phyloP scores from a whole-genome alignment of 192 early-diverging fungal genomes.

The Bifiguratus adelaidae region DNA sequence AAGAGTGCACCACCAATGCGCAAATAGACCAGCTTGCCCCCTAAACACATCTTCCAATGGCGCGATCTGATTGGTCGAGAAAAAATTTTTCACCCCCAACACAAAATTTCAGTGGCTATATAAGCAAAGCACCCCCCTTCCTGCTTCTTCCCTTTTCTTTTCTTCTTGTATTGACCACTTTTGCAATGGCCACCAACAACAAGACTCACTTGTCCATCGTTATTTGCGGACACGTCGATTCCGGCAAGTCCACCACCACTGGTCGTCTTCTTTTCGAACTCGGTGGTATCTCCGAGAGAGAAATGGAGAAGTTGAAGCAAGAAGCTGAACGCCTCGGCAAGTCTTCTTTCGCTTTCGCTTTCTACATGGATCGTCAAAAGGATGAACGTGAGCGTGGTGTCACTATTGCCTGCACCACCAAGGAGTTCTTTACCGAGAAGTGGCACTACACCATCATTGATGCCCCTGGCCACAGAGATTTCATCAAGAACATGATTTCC shows the following conservation, averaged over 20 bases:
- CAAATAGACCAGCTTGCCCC: too few species aligned
- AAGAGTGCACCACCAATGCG: too few species aligned
- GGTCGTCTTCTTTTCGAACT: slow-evolving; percentile 99
- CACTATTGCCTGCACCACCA: slow-evolving; percentile 97
- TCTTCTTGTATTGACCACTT: too few species aligned
- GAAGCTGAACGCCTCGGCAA: slow-evolving; percentile 98
- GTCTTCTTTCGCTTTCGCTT: slow-evolving; percentile 99
- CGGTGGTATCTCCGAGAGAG: slow-evolving; percentile 99
- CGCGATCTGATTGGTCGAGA: too few species aligned
- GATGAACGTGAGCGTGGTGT: slow-evolving; percentile 99
- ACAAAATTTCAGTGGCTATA: too few species aligned
- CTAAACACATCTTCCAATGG: too few species aligned
- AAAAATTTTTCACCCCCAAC: too few species aligned
- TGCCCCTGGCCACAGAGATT: slow-evolving; percentile 99
- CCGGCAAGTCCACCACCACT: slow-evolving; percentile 99
- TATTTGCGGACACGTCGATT: slow-evolving; percentile 99
- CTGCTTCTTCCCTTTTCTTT: too few species aligned
- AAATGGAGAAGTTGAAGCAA: slow-evolving; percentile 99
- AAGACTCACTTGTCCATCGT: slow-evolving; percentile 90
- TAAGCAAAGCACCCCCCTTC: too few species aligned
- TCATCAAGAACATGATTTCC: slow-evolving; percentile 99
- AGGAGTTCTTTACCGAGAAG: slow-evolving; percentile 96
- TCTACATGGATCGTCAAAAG: slow-evolving; percentile 98
- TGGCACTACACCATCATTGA: slow-evolving; percentile 98
- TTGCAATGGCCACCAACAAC: too few species aligned